These are phyloP conservation scores for Cutaneotrichosporon cyanovorans DNA, from an alignment of 1,284 basidiomycete genomes.

Conservation along the genomic window DNA sequence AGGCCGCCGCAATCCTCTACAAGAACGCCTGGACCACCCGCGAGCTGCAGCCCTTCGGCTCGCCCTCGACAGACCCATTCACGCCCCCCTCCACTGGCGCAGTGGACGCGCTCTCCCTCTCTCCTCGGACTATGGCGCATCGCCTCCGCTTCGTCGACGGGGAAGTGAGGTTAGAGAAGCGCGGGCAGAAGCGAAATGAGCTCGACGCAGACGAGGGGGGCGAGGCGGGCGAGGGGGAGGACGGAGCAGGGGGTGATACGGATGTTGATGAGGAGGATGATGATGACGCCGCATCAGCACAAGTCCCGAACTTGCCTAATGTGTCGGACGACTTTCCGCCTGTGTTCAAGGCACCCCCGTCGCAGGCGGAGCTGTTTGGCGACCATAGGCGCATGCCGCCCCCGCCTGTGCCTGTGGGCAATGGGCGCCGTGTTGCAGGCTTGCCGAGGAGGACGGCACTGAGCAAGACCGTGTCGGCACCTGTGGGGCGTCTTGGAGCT, in stretches of 20 bases:
- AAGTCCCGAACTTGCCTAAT: slow-evolving; percentile 1
- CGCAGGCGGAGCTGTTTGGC: slow-evolving; percentile 30
- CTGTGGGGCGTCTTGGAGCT: slow-evolving; percentile 17
- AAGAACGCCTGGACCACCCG: slow-evolving; percentile 22
- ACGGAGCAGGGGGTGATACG: slow-evolving; percentile 6
- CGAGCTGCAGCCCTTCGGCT: slow-evolving; percentile 30
- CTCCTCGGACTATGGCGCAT: slow-evolving; percentile 9
- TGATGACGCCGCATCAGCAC: background rate
- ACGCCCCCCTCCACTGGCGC: too few species aligned
- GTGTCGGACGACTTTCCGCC: slow-evolving; percentile 31
- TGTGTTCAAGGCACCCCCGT: slow-evolving; percentile 28
- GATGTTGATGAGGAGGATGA: slow-evolving; percentile 6
- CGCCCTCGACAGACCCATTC: slow-evolving; percentile 3
- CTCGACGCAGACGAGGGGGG: background rate
- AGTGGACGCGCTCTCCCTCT: slow-evolving; percentile 8
- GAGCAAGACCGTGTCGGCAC: slow-evolving; percentile 34
- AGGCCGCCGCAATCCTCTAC: slow-evolving; percentile 25
- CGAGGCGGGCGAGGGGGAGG: background rate
- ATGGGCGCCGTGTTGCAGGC: slow-evolving; percentile 9
- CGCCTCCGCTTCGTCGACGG: slow-evolving; percentile 20
- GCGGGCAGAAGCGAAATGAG: slow-evolving; percentile 14
- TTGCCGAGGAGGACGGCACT: slow-evolving; percentile 11
- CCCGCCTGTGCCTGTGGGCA: slow-evolving; percentile 9
- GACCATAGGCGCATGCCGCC: slow-evolving; percentile 5
- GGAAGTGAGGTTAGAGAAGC: slow-evolving; percentile 9